phyloP scores from a whole-genome alignment of 352 stramenopile species.

The Globisporangium irregulare region DNA sequence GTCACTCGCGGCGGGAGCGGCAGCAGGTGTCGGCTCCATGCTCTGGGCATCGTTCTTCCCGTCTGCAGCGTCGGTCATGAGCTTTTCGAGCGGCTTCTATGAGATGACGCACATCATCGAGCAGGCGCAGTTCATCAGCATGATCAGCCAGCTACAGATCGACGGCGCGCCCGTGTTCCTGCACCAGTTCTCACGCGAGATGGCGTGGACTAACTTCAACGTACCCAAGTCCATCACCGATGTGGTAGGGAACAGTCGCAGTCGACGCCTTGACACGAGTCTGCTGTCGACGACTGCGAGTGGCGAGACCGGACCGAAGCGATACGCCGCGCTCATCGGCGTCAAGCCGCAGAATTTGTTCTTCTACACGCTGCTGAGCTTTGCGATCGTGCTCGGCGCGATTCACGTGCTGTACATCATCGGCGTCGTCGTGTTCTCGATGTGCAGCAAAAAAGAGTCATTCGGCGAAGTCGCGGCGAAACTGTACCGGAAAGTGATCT shows the following conservation, averaged over 20 bases:
- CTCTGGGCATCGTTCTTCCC: slow-evolving; percentile 69
- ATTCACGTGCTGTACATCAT: slow-evolving; percentile 70
- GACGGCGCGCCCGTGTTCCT: slow-evolving; percentile 74
- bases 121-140: slow-evolving; percentile 80
- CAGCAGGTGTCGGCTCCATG: slow-evolving; percentile 57
- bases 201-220: slow-evolving; percentile 88
- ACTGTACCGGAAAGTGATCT: slow-evolving; percentile 85
- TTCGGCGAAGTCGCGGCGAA: slow-evolving; percentile 50
- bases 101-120: slow-evolving; percentile 87
- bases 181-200: slow-evolving; percentile 74
- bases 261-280: slow-evolving; percentile 33
- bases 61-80: slow-evolving; percentile 56
- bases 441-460: slow-evolving; percentile 55
- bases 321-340: slow-evolving; percentile 68
- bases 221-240: slow-evolving; percentile 49
- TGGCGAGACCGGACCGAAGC: slow-evolving; percentile 56
- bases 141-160: slow-evolving; percentile 81
- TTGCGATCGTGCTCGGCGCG: slow-evolving; percentile 49
- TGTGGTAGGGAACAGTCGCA: slow-evolving; percentile 12
- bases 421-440: slow-evolving; percentile 42
- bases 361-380: slow-evolving; percentile 76
- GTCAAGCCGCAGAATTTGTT: slow-evolving; percentile 67
- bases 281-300: slow-evolving; percentile 18
- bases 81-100: slow-evolving; percentile 71
- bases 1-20: slow-evolving; percentile 52